These are phyloP conservation scores for Vigna trinervia DNA, from an alignment of 306 rosid species.

Conservation along the genomic window DNA sequence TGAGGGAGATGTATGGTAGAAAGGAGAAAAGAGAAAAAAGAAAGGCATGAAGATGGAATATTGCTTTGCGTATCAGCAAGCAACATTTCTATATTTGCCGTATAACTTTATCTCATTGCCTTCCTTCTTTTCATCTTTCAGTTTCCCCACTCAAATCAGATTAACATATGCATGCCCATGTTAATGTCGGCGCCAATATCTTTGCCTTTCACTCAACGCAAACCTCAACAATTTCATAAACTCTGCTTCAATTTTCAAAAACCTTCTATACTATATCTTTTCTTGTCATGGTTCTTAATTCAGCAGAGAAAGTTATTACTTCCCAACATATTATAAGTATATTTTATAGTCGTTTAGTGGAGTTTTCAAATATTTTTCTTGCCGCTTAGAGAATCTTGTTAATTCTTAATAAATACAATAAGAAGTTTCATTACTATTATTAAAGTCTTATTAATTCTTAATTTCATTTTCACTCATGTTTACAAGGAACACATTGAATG, in stretches of 20 bases:
- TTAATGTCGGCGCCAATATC: not conserved
- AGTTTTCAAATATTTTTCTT: too few species aligned
- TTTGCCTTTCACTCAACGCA: constrained; percentile 22
- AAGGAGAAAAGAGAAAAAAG: constrained; percentile 17
- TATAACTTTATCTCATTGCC: constrained; percentile 9
- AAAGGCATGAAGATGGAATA: constrained; percentile 11
- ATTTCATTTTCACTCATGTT: too few species aligned
- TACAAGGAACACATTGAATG: too few species aligned
- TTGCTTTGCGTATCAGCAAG: constrained; percentile 48
- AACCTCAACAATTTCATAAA: constrained; percentile 9
- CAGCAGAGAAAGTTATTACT: too few species aligned
- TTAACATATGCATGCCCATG: constrained; percentile 12
- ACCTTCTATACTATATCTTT: too few species aligned
- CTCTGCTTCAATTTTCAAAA: not conserved
- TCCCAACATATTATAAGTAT: too few species aligned
- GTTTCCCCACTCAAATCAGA: constrained; percentile 44
- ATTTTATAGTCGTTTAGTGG: too few species aligned
- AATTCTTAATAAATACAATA: too few species aligned
- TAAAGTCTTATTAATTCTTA: too few species aligned
- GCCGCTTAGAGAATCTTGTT: too few species aligned
- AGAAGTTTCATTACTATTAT: too few species aligned
- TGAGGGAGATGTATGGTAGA: constrained; percentile 2
- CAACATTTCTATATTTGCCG: constrained; percentile 22
- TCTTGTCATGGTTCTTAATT: too few species aligned
- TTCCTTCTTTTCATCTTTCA: constrained; percentile 23